Conservation (phyloP, 805 yeast species). For the Cyberlindnera saturnus region DNA sequence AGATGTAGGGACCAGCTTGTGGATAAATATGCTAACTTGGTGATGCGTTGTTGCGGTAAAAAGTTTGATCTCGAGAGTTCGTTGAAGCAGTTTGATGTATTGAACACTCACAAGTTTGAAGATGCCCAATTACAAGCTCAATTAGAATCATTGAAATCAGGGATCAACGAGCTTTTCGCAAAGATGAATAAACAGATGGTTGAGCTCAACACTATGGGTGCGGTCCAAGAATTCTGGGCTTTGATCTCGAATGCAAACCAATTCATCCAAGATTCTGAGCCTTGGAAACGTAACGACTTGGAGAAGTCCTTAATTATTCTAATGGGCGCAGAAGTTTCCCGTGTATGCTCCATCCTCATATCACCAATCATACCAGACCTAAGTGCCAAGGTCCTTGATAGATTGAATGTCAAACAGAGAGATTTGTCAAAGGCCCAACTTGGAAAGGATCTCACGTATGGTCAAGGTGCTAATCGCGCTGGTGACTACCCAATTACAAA, state of each 20-base stretch:
- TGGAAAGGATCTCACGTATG: constrained; percentile 60
- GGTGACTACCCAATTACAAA: constrained; percentile 47
- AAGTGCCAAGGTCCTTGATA: constrained; percentile 49
- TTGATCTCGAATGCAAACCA: constrained; percentile 55
- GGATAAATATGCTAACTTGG: constrained; percentile 78
- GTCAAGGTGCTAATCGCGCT: constrained; percentile 43
- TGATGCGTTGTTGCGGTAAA: constrained; percentile 66
- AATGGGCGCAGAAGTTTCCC: constrained; percentile 61
- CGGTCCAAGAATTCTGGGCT: constrained; percentile 54
- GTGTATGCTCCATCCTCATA: constrained; percentile 61
- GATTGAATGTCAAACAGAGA: constrained; percentile 53
- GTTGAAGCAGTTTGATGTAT: constrained; percentile 10
- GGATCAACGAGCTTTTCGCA: constrained; percentile 30
- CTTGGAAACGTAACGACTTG: constrained; percentile 50
- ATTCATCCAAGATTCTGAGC: constrained; percentile 62
- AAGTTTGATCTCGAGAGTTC: constrained; percentile 56
- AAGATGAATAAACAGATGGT: constrained; percentile 39
- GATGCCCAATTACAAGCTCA: constrained; percentile 6
- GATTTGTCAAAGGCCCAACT: constrained; percentile 37
- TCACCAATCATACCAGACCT: constrained; percentile 72
- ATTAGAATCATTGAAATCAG: constrained; percentile 20
- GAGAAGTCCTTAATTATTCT: constrained; percentile 53
- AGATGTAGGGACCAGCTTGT: constrained; percentile 58
- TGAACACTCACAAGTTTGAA: constrained; percentile 4
- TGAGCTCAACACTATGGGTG: constrained; percentile 47